Evolutionary conservation across 495 filamentous ascomycete species (phyloP).

Genomic region (Neurospora sp.): DNA sequence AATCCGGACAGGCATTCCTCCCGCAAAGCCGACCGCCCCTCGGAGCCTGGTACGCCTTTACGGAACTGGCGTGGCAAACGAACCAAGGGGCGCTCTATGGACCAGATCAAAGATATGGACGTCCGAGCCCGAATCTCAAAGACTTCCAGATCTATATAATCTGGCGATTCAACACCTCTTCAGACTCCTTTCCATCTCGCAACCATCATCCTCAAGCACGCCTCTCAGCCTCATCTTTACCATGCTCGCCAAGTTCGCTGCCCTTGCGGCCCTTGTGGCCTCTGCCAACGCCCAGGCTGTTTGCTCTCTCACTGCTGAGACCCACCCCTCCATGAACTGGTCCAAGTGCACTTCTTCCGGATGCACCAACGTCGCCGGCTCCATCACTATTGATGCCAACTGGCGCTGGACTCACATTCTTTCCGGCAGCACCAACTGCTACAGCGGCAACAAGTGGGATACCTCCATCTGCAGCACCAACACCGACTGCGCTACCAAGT

Average conservation of each 20-base stretch:
- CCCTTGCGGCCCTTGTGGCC: slow-evolving; percentile 34
- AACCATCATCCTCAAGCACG: slow-evolving; percentile 15
- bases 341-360: slow-evolving; percentile 43
- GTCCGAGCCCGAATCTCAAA: too few species aligned
- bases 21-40: slow-evolving; percentile 6
- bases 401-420: slow-evolving; percentile 41
- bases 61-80: slow-evolving; percentile 1
- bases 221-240: slow-evolving; percentile 11
- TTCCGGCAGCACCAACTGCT: slow-evolving; percentile 35
- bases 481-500: slow-evolving; percentile 31
- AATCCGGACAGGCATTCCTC: neutral
- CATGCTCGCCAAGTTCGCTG: slow-evolving; percentile 26
- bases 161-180: slow-evolving; percentile 1
- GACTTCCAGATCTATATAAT: slow-evolving; percentile 15
- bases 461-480: slow-evolving; percentile 27
- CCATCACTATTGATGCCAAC: slow-evolving; percentile 41
- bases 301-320: slow-evolving; percentile 46
- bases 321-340: slow-evolving; percentile 48
- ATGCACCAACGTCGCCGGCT: slow-evolving; percentile 32
- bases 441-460: slow-evolving; percentile 40
- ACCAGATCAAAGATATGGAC: too few species aligned
- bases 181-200: slow-evolving; percentile 5
- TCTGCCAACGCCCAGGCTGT: slow-evolving; percentile 42
- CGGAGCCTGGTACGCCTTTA: slow-evolving; percentile 4
- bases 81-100: neutral